Conservation (phyloP, 2,329 filamentous ascomycete genomes). For the Cercospora berteroae region DNA sequence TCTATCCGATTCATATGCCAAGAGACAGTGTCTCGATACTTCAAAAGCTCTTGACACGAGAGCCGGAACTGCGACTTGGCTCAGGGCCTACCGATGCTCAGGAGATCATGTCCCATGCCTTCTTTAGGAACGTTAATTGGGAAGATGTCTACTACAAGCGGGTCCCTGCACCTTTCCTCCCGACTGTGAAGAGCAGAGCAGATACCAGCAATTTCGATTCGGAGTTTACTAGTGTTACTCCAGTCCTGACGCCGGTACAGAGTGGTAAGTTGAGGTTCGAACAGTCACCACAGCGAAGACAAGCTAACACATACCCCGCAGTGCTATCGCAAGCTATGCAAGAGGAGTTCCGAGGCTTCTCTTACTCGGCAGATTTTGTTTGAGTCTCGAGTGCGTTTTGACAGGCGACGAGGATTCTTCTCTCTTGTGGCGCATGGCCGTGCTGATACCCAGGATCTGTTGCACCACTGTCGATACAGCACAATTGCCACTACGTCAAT, state of each 20-base stretch:
- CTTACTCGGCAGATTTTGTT: slow-evolving; percentile 89
- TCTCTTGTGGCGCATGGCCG: background rate
- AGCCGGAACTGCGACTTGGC: slow-evolving; percentile 88
- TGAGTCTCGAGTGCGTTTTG: slow-evolving; percentile 41
- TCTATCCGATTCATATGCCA: slow-evolving; percentile 99
- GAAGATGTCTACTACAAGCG: slow-evolving; percentile 98
- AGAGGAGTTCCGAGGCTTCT: slow-evolving; percentile 98
- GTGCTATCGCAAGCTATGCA: slow-evolving; percentile 98
- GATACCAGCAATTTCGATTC: slow-evolving; percentile 99
- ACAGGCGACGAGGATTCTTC: background rate
- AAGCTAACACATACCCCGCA: slow-evolving; percentile 42
- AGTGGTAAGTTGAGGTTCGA: slow-evolving; percentile 66
- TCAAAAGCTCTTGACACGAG: slow-evolving; percentile 92
- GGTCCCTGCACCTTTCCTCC: slow-evolving; percentile 82
- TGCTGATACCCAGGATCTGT: slow-evolving; percentile 3
- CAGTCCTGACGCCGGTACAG: slow-evolving; percentile 93
- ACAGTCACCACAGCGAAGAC: background rate
- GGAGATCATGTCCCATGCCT: slow-evolving; percentile 97
- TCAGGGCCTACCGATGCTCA: slow-evolving; percentile 95
- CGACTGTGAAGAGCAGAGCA: slow-evolving; percentile 83
- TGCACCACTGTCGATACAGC: background rate
- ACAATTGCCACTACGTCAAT: background rate
- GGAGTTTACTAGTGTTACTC: slow-evolving; percentile 97
- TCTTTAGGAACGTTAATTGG: slow-evolving; percentile 98
- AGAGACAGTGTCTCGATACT: slow-evolving; percentile 95